These are phyloP conservation scores for Diaporthe citrichinensis DNA, from an alignment of 2,329 filamentous ascomycete species.

Conservation along the genomic window DNA sequence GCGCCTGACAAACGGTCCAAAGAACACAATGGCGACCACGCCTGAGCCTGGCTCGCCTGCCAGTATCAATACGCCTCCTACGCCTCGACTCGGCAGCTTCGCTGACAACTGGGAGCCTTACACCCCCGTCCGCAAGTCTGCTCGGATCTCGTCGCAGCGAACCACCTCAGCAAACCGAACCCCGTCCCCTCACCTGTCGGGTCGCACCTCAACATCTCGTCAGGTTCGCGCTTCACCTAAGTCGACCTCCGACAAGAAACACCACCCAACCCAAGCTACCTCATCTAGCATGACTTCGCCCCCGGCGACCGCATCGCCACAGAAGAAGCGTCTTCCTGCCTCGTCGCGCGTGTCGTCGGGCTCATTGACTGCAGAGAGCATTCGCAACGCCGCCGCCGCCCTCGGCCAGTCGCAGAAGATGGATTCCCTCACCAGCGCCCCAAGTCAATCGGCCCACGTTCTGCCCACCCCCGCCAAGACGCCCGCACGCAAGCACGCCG, in stretches of 20 bases:
- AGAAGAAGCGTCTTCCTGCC: constrained; percentile 65
- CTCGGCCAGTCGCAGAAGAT: constrained; percentile 53
- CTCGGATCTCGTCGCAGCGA: constrained; percentile 71
- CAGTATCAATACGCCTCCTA: constrained; percentile 75
- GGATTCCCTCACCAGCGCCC: constrained; percentile 45
- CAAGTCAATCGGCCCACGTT: constrained; percentile 57
- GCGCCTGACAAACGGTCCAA: constrained; percentile 2
- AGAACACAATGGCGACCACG: constrained; percentile 54
- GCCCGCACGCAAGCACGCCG: constrained; percentile 72
- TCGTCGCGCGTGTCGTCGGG: constrained; percentile 63
- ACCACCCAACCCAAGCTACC: constrained; percentile 45
- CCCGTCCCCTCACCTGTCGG: constrained; percentile 63
- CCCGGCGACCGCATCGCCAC: constrained; percentile 60
- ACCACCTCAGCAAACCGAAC: constrained; percentile 66
- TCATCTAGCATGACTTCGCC: constrained; percentile 35
- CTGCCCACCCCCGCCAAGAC: constrained; percentile 86
- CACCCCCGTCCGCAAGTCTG: constrained; percentile 75
- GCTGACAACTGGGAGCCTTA: constrained; percentile 81
- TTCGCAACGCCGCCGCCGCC: constrained; percentile 59
- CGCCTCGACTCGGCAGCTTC: constrained; percentile 78
- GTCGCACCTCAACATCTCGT: constrained; percentile 45
- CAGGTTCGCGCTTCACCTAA: constrained; percentile 49
- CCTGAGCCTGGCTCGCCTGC: constrained; percentile 68
- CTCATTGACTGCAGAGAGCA: constrained; percentile 59
- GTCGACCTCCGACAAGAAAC: constrained; percentile 42